A percentile compares a stretch with the other conserved stretches of the same genome.
Conservation (phyloP, 345 rosid genomes). For the Cardiospermum halicacabum region DNA sequence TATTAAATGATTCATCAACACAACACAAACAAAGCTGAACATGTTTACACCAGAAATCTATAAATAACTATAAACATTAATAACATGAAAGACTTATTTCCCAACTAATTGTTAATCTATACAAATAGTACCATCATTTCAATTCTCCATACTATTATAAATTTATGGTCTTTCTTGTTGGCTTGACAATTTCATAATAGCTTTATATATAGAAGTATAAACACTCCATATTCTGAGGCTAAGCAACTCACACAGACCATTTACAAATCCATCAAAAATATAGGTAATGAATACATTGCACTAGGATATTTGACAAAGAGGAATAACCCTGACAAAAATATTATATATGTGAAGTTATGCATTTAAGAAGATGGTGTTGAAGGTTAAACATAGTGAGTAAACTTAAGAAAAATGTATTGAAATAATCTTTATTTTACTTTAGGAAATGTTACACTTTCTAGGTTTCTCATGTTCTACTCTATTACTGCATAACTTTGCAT, state of each 20-base stretch:
- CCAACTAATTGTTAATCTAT: slow-evolving; percentile 30
- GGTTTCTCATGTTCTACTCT: no score
- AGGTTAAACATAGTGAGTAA: no score
- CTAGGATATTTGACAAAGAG: slow-evolving; percentile 27
- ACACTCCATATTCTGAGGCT: slow-evolving; percentile 15
- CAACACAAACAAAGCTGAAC: slow-evolving; percentile 2
- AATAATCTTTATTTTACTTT: no score
- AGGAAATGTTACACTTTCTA: no score
- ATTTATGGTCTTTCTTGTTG: neutral
- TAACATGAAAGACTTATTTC: slow-evolving; percentile 35
- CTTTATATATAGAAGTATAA: slow-evolving; percentile 27
- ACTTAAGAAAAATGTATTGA: no score
- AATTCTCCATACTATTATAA: neutral
- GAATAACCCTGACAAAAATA: slow-evolving; percentile 50
- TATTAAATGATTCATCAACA: neutral
- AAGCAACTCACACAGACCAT: slow-evolving; percentile 9
- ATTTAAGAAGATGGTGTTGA: no score
- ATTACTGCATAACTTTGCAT: no score
- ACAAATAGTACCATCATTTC: slow-evolving; percentile 9
- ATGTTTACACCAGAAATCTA: slow-evolving; percentile 38
- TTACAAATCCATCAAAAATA: slow-evolving; percentile 11
- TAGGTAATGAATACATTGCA: slow-evolving; percentile 45
- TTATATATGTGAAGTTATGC: no score
- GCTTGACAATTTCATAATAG: neutral
- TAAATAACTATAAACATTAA: slow-evolving; percentile 29